Evolutionary conservation across 1,284 basidiomycete species (phyloP).

Genomic region (Cutaneotrichosporon mucoides): DNA sequence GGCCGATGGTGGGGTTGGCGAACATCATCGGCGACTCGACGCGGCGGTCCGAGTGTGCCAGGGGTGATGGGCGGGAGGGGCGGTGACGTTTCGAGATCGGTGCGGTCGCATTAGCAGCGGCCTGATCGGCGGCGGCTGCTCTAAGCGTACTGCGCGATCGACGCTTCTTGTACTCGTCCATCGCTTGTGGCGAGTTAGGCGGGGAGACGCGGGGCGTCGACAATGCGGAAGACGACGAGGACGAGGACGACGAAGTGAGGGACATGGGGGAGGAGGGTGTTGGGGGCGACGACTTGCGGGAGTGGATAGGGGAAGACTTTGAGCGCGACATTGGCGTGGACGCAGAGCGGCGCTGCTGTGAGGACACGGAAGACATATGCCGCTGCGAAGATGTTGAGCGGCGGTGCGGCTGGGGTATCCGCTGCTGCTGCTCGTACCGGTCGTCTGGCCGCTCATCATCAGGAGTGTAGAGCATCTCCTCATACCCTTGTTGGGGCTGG

Average conservation of each 20-base stretch:
- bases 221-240: conserved; percentile 3
- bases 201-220: not conserved
- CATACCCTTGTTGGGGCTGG: conserved; percentile 15
- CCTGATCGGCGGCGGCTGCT: conserved; percentile 35
- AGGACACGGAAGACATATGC: not conserved
- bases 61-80: conserved; percentile 43
- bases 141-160: conserved; percentile 25
- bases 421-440: not conserved
- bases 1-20: not conserved
- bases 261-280: not conserved
- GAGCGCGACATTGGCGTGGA: not conserved
- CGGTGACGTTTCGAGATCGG: conserved; percentile 33
- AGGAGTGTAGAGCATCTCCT: not conserved
- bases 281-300: not conserved
- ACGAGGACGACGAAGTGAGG: not conserved
- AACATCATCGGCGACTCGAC: conserved; percentile 3
- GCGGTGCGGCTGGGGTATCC: not conserved
- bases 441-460: not conserved
- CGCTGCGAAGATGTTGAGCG: not conserved
- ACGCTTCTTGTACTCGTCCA: conserved; percentile 4
- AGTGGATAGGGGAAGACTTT: not conserved
- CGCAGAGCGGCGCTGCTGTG: not conserved
- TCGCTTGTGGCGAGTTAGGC: not conserved
- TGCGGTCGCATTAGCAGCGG: conserved; percentile 28
- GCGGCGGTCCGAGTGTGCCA: conserved; percentile 18